These are phyloP conservation scores for Kalaharituber pfeilii DNA, from an alignment of 2,329 filamentous ascomycete species.

Conservation along the genomic window DNA sequence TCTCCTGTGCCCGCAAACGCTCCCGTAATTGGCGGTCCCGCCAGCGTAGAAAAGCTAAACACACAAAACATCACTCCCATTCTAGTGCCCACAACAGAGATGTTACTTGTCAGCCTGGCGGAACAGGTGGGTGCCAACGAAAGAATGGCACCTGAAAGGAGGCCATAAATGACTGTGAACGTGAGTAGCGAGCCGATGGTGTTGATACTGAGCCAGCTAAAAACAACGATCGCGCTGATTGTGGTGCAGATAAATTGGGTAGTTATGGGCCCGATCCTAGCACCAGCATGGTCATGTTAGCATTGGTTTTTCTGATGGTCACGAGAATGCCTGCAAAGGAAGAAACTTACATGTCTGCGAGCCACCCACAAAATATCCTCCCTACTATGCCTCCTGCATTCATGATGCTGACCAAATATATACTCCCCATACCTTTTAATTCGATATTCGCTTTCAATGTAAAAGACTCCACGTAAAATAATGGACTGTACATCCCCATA, in stretches of 20 bases:
- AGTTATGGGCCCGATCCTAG: background rate
- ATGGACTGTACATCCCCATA: background rate
- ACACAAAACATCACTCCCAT: background rate
- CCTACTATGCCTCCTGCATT: background rate
- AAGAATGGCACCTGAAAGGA: background rate
- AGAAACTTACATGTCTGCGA: background rate
- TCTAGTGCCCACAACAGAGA: background rate
- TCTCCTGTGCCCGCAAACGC: background rate
- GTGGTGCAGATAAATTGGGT: background rate
- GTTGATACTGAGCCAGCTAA: background rate
- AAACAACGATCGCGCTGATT: background rate
- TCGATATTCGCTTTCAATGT: background rate
- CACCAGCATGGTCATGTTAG: background rate
- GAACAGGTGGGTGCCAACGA: background rate
- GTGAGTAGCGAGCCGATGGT: background rate
- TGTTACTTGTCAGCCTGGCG: background rate
- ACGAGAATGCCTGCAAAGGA: background rate
- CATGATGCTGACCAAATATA: background rate
- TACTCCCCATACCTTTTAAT: background rate
- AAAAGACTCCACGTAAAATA: background rate
- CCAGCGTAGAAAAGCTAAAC: background rate
- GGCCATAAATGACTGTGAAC: background rate
- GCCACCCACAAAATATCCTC: background rate
- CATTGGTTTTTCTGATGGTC: background rate
- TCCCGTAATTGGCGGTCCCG: background rate